phyloP scores from a whole-genome alignment of 805 yeast species.

The Groenewaldozyma salmanticensis region DNA sequence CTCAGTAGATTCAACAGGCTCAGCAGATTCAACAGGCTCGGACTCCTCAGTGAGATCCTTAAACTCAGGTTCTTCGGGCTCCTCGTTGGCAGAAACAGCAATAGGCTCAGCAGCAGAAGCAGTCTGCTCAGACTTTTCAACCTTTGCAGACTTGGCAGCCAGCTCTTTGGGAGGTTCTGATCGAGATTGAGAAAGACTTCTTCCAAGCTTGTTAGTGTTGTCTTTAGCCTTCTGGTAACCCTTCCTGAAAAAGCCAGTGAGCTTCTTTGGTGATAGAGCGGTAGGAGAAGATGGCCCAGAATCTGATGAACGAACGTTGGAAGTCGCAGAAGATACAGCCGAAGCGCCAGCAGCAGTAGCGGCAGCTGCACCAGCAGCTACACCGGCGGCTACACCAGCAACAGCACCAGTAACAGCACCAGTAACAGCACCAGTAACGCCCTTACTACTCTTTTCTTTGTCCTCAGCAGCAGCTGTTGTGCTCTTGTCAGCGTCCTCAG shows the following conservation, averaged over 20 bases:
- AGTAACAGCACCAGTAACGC: constrained; percentile 9
- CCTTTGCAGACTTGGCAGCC: constrained; percentile 2
- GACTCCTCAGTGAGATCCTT: constrained; percentile 4
- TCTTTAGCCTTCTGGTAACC: not conserved
- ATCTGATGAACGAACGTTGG: not conserved
- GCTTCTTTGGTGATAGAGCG: constrained; percentile 3
- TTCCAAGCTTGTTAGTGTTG: not conserved
- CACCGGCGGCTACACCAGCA: not conserved
- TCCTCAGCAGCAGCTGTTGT: not conserved
- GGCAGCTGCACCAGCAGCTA: constrained; percentile 5
- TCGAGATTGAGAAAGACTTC: not conserved
- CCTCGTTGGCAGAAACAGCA: constrained; percentile 10
- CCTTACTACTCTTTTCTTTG: constrained; percentile 1
- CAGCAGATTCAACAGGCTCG: not conserved
- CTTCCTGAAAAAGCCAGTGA: not conserved
- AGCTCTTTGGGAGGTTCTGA: not conserved
- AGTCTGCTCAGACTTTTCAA: too few species aligned
- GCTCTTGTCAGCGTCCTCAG: not conserved
- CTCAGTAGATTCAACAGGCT: not conserved
- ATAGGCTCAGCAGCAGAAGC: constrained; percentile 3
- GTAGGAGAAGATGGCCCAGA: not conserved
- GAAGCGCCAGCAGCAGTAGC: constrained; percentile 8
- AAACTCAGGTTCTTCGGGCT: constrained; percentile 1
- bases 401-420: not conserved
- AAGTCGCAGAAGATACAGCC: constrained; percentile 1